phyloP scores from a whole-genome alignment of 1,284 basidiomycete genomes.

The Rhodotorula sp. region DNA sequence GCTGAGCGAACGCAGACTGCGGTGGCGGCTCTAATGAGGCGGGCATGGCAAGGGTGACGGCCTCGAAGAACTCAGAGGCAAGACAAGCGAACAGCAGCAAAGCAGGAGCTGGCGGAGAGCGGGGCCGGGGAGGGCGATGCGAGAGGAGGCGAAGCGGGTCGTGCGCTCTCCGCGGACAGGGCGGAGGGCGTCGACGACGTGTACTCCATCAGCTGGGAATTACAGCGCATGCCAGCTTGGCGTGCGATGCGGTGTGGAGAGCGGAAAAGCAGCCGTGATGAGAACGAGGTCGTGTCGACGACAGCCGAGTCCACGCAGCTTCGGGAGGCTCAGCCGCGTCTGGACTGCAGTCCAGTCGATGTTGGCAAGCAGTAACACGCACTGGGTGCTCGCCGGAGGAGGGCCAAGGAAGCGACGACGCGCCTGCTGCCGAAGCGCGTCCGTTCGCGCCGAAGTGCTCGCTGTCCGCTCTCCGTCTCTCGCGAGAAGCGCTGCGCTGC shows the following conservation, averaged over 20 bases:
- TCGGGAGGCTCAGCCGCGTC: no score
- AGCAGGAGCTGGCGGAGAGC: background rate
- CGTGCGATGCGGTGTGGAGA: background rate
- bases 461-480: no score
- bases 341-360: no score
- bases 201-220: background rate
- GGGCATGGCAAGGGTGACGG: background rate
- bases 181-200: background rate
- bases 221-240: background rate
- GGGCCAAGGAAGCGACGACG: no score
- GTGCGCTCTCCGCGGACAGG: background rate
- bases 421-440: no score
- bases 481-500: no score
- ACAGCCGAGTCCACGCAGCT: no score
- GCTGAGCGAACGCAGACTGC: background rate
- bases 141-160: background rate
- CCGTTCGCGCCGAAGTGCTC: no score
- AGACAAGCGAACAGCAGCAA: background rate
- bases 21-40: no score
- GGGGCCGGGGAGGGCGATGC: background rate
- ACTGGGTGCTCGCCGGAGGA: no score
- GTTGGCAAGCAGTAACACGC: no score
- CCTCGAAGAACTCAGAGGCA: no score
- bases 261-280: background rate
- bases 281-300: background rate